Evolutionary conservation across 2,329 filamentous ascomycete genomes (phyloP), one percentile per base, ranked within the genome.

Genomic region (Aspergillus sp.): DNA sequence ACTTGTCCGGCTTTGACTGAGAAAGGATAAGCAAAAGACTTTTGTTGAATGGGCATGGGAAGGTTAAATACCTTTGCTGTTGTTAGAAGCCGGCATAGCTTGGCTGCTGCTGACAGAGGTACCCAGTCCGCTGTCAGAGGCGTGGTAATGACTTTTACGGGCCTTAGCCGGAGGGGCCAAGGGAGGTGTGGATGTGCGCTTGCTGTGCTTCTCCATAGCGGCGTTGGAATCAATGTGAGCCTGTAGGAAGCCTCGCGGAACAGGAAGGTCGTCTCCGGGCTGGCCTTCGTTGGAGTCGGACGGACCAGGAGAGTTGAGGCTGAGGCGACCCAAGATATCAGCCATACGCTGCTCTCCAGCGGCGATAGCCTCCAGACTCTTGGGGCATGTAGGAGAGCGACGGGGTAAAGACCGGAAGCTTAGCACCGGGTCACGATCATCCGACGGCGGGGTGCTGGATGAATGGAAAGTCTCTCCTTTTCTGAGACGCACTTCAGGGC

Each of bases 41-140:
- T 19, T 19, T 19, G 4, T 19, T 19, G 19, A 19, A 19, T 19
- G 27, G 29, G 5, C 39, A 45, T 49, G 19, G 48, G 44, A 42
- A 37, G 31, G 27, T 50, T 37, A 67, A 66, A 51, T 67, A 72
- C 52, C 63, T 65, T 60, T 58, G 38, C 66, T 65, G 52, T 71
- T 64, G 62, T 80, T 77, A 51, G 79, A 74, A 10, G 58, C 56
- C 28, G 54, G 40, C 35, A 60, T 50, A 44, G 70, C 72, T 43
- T 69, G 66, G 30, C 72, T 76, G 38, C 81, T 86, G 48, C 75
- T 79, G 58, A 95, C 76, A 34, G 90, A 95, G 35, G 88, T 86
- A 41, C 90, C 90, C 51, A 96, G 75, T 42, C 89, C 90, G 64
- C 90, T 95, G 71, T 96, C 90, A 11, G 88, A 93, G 46, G 81